Conservation (phyloP, 2,329 filamentous ascomycete species). For the Xylaria sp. region DNA sequence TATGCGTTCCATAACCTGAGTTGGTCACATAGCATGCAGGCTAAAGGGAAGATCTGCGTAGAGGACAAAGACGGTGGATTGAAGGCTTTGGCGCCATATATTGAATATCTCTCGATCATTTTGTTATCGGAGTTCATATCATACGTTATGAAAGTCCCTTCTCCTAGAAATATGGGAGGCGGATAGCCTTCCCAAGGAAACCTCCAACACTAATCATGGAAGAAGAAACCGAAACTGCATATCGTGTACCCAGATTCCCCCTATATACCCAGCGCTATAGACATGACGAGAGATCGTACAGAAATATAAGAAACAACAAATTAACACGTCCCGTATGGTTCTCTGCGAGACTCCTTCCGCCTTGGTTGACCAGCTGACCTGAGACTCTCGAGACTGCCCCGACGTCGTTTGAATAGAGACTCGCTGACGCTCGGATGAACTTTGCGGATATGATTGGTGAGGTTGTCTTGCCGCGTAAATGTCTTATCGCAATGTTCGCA, state of each 20-base stretch:
- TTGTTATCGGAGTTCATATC: neutral
- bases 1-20: neutral
- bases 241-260: neutral
- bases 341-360: conserved; percentile 13
- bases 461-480: conserved; percentile 33
- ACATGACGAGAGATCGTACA: neutral
- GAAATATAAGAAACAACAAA: neutral
- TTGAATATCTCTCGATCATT: neutral
- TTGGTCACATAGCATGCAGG: too few species aligned
- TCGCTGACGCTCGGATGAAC: neutral
- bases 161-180: neutral
- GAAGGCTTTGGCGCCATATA: neutral
- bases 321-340: neutral
- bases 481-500: conserved; percentile 30
- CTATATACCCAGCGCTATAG: neutral
- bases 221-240: neutral
- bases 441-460: conserved; percentile 22
- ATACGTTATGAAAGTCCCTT: neutral
- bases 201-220: too few species aligned
- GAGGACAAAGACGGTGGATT: neutral
- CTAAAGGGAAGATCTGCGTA: neutral
- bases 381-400: conserved; percentile 3
- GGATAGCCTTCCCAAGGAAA: neutral
- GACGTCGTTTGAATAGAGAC: conserved; percentile 8
- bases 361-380: neutral